Evolutionary conservation across 2,329 filamentous ascomycete species (phyloP).

Genomic region (Eurotiales sp.): DNA sequence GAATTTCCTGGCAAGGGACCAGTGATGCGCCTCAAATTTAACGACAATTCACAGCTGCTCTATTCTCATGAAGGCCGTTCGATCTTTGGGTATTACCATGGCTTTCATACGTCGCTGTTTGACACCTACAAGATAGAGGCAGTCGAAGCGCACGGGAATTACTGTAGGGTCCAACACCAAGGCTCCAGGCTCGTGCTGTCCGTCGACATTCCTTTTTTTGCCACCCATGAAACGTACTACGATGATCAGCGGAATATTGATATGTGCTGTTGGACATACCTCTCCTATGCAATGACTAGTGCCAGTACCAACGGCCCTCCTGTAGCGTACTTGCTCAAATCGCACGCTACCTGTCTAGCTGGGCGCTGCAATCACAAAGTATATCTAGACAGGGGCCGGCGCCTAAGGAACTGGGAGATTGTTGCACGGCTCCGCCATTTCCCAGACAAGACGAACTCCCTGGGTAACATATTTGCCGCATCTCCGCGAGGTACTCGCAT

Average conservation of each 20-base stretch:
- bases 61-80: slow-evolving; percentile 31
- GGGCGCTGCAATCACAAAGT: slow-evolving; percentile 29
- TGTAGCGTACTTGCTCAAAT: slow-evolving; percentile 37
- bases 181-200: slow-evolving; percentile 27
- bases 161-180: neutral
- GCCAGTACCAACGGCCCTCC: too few relatives aligned
- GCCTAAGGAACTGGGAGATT: slow-evolving; percentile 33
- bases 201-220: slow-evolving; percentile 39
- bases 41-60: slow-evolving; percentile 36
- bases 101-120: slow-evolving; percentile 9
- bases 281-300: slow-evolving; percentile 36
- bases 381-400: slow-evolving; percentile 39
- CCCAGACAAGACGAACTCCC: slow-evolving; percentile 28
- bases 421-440: slow-evolving; percentile 37
- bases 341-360: slow-evolving; percentile 27
- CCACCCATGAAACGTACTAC: slow-evolving; percentile 27
- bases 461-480: slow-evolving; percentile 36
- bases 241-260: slow-evolving; percentile 9
- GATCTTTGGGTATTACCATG: slow-evolving; percentile 35
- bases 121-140: neutral
- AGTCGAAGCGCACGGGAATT: slow-evolving; percentile 6
- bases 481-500: slow-evolving; percentile 35
- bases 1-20: slow-evolving; percentile 16
- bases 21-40: slow-evolving; percentile 30
- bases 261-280: slow-evolving; percentile 37